These are phyloP conservation scores for Pseudopithomyces maydicus DNA, from an alignment of 2,329 filamentous ascomycete genomes.

Conservation along the genomic window DNA sequence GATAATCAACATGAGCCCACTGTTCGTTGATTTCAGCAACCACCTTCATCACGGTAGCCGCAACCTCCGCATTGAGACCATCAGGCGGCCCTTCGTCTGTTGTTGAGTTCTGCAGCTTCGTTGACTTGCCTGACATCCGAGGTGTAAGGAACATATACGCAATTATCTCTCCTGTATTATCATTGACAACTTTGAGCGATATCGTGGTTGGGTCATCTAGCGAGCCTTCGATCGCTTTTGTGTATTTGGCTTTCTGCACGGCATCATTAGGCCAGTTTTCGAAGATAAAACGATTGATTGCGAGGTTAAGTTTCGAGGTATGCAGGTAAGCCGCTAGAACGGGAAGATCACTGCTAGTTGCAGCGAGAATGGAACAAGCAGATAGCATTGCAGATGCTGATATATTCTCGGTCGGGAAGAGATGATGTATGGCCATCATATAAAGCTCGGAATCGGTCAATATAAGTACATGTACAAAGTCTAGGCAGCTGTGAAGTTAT, in stretches of 20 bases:
- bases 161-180: neutral
- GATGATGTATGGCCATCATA: too few relatives aligned
- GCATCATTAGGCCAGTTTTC: conserved; percentile 11
- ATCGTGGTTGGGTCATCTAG: neutral
- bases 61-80: neutral
- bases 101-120: neutral
- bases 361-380: conserved; percentile 5
- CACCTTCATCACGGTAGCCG: neutral
- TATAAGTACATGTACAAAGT: neutral
- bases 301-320: conserved; percentile 9
- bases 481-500: neutral
- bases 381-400: neutral
- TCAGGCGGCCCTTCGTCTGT: neutral
- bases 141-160: neutral
- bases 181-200: conserved; percentile 1
- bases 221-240: neutral
- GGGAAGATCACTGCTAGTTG: conserved; percentile 2
- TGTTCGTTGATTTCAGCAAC: neutral
- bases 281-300: conserved; percentile 13
- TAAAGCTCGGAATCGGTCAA: neutral
- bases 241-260: conserved; percentile 5
- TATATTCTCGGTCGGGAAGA: too few relatives aligned
- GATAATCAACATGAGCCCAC: neutral
- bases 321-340: neutral
- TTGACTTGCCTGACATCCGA: neutral